Percentiles rank a stretch among this genome's conserved stretches.
These are phyloP conservation scores for Ilyonectria robusta DNA, from an alignment of 2,329 filamentous ascomycete species.

Conservation along the genomic window DNA sequence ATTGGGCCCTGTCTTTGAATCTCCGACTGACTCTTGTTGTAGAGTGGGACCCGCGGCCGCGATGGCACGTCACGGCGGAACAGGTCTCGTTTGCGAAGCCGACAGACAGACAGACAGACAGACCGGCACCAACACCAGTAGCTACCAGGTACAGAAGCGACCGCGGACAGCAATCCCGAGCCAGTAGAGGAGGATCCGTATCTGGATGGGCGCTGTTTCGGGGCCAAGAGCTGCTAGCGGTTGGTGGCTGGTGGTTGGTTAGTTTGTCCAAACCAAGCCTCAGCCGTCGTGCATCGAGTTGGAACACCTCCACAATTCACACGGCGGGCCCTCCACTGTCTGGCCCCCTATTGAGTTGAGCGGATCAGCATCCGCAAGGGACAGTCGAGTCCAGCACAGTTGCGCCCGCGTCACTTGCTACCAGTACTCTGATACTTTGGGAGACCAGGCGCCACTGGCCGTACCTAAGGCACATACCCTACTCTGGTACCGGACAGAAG, in stretches of 20 bases:
- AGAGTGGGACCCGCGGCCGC: conserved; percentile 15
- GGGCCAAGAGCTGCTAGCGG: conserved; percentile 15
- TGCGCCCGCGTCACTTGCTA: conserved; percentile 6
- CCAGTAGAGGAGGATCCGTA: background rate
- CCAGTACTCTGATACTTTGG: background rate
- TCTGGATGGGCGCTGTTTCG: conserved; percentile 19
- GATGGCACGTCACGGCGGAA: conserved; percentile 19
- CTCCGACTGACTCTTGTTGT: conserved; percentile 25
- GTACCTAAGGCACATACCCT: too few species aligned
- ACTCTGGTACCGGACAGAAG: background rate
- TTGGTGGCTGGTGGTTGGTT: conserved; percentile 17
- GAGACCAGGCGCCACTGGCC: conserved; percentile 19
- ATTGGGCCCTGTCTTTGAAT: conserved; percentile 26
- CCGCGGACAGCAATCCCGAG: background rate
- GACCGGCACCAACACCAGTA: background rate
- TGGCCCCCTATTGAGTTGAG: conserved; percentile 37
- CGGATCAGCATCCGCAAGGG: conserved; percentile 33
- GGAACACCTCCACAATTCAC: conserved; percentile 37
- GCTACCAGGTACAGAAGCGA: background rate
- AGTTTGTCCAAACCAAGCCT: conserved; percentile 35
- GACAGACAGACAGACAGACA: background rate
- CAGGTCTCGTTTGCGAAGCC: background rate
- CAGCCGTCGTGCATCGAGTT: conserved; percentile 34
- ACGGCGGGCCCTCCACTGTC: conserved; percentile 7
- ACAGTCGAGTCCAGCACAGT: conserved; percentile 14